These are phyloP conservation scores for Magnusiomyces ingens DNA, from an alignment of 1,139 yeast genomes.

Conservation along the genomic window DNA sequence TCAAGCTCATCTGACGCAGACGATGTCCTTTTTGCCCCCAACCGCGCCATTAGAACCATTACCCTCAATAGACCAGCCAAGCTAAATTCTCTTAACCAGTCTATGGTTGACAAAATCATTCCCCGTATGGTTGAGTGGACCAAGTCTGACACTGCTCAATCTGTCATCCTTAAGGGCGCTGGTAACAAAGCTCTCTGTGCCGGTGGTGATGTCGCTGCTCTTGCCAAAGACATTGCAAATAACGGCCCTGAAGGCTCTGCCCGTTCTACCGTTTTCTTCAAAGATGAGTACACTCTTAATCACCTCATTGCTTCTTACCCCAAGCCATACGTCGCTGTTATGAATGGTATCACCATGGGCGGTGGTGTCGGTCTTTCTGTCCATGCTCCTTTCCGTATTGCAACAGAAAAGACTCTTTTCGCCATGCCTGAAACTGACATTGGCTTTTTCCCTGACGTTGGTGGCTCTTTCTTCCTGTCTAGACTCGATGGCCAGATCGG, in stretches of 20 bases:
- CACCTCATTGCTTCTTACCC: constrained; percentile 71
- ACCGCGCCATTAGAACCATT: constrained; percentile 65
- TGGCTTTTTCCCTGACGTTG: constrained; percentile 96
- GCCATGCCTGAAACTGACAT: constrained; percentile 99
- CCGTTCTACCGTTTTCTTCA: constrained; percentile 59
- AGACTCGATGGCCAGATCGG: constrained; percentile 79
- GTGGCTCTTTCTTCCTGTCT: constrained; percentile 84
- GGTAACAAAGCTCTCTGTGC: constrained; percentile 48
- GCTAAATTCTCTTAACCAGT: constrained; percentile 74
- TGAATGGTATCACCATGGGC: constrained; percentile 96
- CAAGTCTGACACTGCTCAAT: constrained; percentile 56
- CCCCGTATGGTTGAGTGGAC: constrained; percentile 75
- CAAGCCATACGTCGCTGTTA: constrained; percentile 77
- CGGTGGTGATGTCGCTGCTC: constrained; percentile 90
- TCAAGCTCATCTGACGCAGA: constrained; percentile 27
- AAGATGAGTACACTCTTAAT: constrained; percentile 74
- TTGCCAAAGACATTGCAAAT: constrained; percentile 45
- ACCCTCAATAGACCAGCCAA: constrained; percentile 75
- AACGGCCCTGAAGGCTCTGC: constrained; percentile 34
- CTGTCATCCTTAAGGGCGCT: constrained; percentile 64
- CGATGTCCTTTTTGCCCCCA: constrained; percentile 57
- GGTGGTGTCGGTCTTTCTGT: constrained; percentile 94
- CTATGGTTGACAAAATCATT: constrained; percentile 68
- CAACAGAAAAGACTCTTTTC: constrained; percentile 80
- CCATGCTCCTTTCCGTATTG: constrained; percentile 91